Evolutionary conservation across 176 grass and related monocot genomes (phyloP).

Genomic region (Musa itinerans): DNA sequence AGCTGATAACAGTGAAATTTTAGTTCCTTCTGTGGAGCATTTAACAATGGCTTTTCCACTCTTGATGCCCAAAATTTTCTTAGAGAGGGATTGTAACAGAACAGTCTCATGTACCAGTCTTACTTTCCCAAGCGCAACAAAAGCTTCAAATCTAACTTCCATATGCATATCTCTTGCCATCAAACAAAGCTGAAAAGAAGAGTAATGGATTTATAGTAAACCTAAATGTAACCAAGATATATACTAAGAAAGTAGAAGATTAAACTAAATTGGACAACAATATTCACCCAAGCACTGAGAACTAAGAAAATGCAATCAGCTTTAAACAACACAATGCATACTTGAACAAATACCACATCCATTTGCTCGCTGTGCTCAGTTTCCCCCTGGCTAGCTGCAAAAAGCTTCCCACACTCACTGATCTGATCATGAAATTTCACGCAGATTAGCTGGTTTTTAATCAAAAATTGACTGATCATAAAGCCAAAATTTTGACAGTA

Average conservation of each 20-base stretch:
- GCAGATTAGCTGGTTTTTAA: neutral
- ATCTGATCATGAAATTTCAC: slow-evolving; percentile 31
- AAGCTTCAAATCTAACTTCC: slow-evolving; percentile 77
- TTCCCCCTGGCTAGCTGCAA: slow-evolving; percentile 27
- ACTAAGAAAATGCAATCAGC: neutral
- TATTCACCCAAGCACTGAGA: neutral
- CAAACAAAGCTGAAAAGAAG: slow-evolving; percentile 58
- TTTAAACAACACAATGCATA: slow-evolving; percentile 3
- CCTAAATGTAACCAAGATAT: neutral
- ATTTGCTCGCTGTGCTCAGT: slow-evolving; percentile 23
- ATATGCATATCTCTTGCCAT: slow-evolving; percentile 78
- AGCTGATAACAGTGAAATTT: slow-evolving; percentile 38
- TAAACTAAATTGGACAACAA: neutral
- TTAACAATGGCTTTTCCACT: slow-evolving; percentile 25
- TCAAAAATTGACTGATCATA: neutral
- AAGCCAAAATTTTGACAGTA: neutral
- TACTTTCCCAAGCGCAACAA: slow-evolving; percentile 56
- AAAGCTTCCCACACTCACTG: slow-evolving; percentile 39
- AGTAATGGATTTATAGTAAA: neutral
- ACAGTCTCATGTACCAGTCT: slow-evolving; percentile 46
- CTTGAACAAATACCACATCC: slow-evolving; percentile 65
- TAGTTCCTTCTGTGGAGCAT: slow-evolving; percentile 35
- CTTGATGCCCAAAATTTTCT: slow-evolving; percentile 56
- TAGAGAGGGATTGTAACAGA: slow-evolving; percentile 69
- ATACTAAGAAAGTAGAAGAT: neutral